A percentile compares a stretch with the other conserved stretches of the same genome.
Evolutionary conservation across 2,329 filamentous ascomycete species (phyloP).

Genomic region (Didymosphaeria variabile): DNA sequence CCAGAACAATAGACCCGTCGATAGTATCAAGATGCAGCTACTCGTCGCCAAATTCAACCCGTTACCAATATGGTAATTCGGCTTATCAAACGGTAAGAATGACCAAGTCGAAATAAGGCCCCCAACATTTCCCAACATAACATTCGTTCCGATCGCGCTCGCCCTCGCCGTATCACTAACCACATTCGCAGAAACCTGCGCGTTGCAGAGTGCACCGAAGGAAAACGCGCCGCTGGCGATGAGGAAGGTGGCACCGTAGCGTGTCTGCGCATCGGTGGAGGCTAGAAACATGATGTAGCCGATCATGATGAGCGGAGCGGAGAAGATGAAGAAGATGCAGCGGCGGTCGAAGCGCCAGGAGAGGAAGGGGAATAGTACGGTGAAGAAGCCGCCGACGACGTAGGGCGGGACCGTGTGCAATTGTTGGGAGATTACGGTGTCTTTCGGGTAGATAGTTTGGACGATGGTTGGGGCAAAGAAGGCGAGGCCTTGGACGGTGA

Average conservation of each 20-base stretch:
- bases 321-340: conserved; percentile 67
- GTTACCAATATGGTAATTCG: conserved; percentile 75
- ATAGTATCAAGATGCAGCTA: conserved; percentile 63
- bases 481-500: conserved; percentile 75
- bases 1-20: conserved; percentile 63
- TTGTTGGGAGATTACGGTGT: conserved; percentile 69
- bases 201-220: conserved; percentile 71
- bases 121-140: conserved; percentile 79
- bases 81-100: conserved; percentile 69
- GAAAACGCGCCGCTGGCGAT: conserved; percentile 71
- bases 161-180: conserved; percentile 75
- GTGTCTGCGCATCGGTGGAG: conserved; percentile 57
- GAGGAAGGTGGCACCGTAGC: conserved; percentile 76
- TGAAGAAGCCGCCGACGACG: conserved; percentile 73
- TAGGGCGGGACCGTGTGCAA: conserved; percentile 77
- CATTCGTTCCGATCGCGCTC: conserved; percentile 71
- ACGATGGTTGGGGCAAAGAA: conserved; percentile 79
- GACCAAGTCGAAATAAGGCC: conserved; percentile 73
- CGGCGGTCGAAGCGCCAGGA: conserved; percentile 69
- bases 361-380: conserved; percentile 67
- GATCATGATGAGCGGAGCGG: conserved; percentile 70
- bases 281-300: conserved; percentile 78
- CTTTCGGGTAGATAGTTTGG: conserved; percentile 69
- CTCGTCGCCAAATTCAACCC: conserved; percentile 72
- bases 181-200: conserved; percentile 74